Evolutionary conservation across 2,329 filamentous ascomycete species (phyloP).

Genomic region (Corniculantispora saksenae): DNA sequence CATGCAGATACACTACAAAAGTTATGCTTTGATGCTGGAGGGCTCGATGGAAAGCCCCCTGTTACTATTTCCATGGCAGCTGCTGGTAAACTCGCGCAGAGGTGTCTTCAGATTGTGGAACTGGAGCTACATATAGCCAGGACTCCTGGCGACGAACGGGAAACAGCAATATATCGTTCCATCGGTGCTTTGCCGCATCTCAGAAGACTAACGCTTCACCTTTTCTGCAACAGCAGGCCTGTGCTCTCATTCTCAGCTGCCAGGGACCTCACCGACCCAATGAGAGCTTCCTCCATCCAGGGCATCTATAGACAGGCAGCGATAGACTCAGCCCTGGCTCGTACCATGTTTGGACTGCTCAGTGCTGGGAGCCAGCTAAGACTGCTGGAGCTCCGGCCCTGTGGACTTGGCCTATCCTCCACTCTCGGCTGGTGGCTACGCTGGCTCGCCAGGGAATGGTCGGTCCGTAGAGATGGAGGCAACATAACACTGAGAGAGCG

Average conservation of each 20-base stretch:
- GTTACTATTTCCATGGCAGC: conserved; percentile 2
- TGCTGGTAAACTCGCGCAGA: conserved; percentile 2
- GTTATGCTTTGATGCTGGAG: conserved; percentile 2
- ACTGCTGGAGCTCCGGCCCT: conserved; percentile 7
- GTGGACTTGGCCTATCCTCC: not conserved
- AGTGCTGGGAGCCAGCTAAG: conserved; percentile 12
- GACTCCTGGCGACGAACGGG: conserved; percentile 5
- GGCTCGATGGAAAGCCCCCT: not conserved
- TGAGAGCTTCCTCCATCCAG: conserved; percentile 4
- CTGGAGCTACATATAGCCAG: conserved; percentile 7
- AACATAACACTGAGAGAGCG: conserved; percentile 7
- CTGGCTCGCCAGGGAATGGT: conserved; percentile 9
- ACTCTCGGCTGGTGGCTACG: not conserved
- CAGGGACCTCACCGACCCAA: conserved; percentile 2
- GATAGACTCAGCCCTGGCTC: conserved; percentile 12
- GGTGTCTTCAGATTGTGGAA: conserved; percentile 4
- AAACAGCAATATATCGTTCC: conserved; percentile 9
- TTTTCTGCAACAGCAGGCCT: not conserved
- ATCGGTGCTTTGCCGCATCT: conserved; percentile 4
- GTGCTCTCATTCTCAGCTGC: not conserved
- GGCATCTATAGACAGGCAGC: conserved; percentile 9
- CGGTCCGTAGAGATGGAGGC: not conserved
- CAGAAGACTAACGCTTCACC: not conserved
- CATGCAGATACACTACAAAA: conserved; percentile 5
- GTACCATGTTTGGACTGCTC: conserved; percentile 9